A percentile compares a stretch with the other conserved stretches of the same genome.
Conservation (phyloP, 108 stramenopile species). For the Cyclostephanos tholiformis region DNA sequence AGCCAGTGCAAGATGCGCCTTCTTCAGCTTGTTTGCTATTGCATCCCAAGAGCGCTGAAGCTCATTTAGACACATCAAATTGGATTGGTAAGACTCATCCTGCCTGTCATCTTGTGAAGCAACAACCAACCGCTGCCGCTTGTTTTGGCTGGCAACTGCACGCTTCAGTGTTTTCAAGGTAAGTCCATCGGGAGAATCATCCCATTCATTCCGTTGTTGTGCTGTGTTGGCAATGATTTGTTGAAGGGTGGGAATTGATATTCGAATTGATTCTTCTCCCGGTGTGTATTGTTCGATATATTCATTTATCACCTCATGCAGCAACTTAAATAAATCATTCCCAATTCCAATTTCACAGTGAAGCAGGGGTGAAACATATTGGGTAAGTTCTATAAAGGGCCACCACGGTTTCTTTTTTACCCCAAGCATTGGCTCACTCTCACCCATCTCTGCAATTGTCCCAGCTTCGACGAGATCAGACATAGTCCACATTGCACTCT, state of each 20-base stretch:
- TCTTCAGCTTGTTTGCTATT: too few species aligned
- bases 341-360: conserved; percentile 3
- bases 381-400: not conserved
- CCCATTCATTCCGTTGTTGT: not conserved
- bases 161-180: too few species aligned
- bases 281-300: not conserved
- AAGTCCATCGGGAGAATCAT: too few species aligned
- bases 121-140: too few species aligned
- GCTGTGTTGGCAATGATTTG: not conserved
- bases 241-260: not conserved
- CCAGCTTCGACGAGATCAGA: not conserved
- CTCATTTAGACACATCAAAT: too few species aligned
- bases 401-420: conserved; percentile 2
- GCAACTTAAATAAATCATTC: not conserved
- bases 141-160: too few species aligned
- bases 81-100: too few species aligned
- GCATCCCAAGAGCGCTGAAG: too few species aligned
- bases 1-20: too few species aligned
- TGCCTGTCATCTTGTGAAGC: too few species aligned
- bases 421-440: not conserved
- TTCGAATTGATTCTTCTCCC: not conserved
- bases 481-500: not conserved
- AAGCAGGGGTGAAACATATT: conserved; percentile 2
- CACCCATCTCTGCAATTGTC: not conserved
- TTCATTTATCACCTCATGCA: not conserved